phyloP scores from a whole-genome alignment of 129 eudicot species.

The Lactuca saligna region DNA sequence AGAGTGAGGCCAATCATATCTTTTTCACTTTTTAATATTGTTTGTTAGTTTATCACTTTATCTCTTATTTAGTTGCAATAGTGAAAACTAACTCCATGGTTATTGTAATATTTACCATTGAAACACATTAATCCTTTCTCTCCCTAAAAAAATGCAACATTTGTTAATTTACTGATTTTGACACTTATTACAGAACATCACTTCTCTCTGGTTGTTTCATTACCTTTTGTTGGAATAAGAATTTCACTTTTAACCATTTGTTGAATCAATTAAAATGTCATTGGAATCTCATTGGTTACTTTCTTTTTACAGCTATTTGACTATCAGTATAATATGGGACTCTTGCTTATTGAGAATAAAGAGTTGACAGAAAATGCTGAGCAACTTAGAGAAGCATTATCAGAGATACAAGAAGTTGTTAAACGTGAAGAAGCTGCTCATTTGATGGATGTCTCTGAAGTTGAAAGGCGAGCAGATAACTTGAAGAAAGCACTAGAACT shows the following conservation, averaged over 20 bases:
- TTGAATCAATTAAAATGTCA: not conserved
- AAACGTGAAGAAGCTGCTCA: slow-evolving; percentile 83
- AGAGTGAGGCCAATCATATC: no score
- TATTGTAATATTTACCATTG: no score
- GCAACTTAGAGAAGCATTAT: slow-evolving; percentile 59
- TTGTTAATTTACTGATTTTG: not conserved
- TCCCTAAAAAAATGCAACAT: not conserved
- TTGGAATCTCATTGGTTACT: not conserved
- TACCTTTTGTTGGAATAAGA: not conserved
- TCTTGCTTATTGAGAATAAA: slow-evolving; percentile 81
- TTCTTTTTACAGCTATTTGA: slow-evolving; percentile 57
- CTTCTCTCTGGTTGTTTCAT: no score
- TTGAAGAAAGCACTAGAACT: slow-evolving; percentile 60
- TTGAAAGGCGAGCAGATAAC: slow-evolving; percentile 72
- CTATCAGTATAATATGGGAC: slow-evolving; percentile 94
- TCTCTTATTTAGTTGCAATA: no score
- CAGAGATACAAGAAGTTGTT: slow-evolving; percentile 61
- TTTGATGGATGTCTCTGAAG: slow-evolving; percentile 69
- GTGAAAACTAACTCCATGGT: no score
- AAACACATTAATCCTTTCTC: no score
- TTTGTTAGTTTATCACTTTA: no score
- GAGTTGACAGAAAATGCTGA: slow-evolving; percentile 57
- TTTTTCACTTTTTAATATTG: no score
- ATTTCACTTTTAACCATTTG: not conserved
- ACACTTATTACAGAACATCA: no score